phyloP scores from a whole-genome alignment of 1,284 basidiomycete species.

The Ganoderma leucocontextum region DNA sequence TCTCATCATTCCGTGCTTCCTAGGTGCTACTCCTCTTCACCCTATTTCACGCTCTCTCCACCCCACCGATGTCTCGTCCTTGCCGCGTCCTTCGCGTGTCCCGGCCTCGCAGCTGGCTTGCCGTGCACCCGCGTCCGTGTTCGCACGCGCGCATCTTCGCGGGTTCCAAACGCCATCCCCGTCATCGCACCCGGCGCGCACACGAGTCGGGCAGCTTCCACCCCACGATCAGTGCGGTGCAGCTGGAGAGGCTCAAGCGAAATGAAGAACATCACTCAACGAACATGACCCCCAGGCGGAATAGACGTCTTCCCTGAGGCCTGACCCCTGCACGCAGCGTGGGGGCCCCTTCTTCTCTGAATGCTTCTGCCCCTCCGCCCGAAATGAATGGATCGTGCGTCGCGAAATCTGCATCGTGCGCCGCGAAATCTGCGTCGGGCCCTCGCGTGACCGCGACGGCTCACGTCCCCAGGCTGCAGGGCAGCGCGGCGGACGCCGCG shows the following conservation, averaged over 20 bases:
- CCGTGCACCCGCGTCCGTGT: background rate
- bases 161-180: background rate
- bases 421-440: background rate
- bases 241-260: background rate
- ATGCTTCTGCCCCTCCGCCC: background rate
- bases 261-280: background rate
- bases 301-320: background rate
- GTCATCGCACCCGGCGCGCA: background rate
- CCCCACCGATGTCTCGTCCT: background rate
- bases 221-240: background rate
- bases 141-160: conserved; percentile 6
- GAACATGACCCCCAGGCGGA: background rate
- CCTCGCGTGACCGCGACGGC: background rate
- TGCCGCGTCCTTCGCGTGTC: background rate
- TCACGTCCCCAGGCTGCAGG: background rate
- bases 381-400: conserved; percentile 2
- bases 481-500: background rate
- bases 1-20: background rate
- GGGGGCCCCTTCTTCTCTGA: background rate
- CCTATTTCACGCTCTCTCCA: background rate
- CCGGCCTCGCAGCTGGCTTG: background rate
- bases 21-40: background rate
- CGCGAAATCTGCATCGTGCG: background rate
- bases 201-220: background rate
- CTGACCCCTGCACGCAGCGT: background rate